Conservation (phyloP, 371 early-diverging fungal species). For the Circinella minor region DNA sequence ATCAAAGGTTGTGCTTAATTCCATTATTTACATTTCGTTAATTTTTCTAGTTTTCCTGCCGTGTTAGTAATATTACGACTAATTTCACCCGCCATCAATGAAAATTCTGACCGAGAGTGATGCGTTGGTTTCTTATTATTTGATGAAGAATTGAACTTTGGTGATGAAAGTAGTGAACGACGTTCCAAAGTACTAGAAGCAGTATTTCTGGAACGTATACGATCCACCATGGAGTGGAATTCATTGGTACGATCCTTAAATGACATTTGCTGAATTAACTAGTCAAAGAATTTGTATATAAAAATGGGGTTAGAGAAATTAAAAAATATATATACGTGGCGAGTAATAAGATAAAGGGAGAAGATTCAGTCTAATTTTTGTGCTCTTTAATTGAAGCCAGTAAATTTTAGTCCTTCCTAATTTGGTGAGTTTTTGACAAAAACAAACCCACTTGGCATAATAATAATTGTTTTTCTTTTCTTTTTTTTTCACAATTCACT, state of each 20-base stretch:
- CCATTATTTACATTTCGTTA: constrained; percentile 58
- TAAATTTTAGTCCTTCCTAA: too few species aligned
- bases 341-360: too few species aligned
- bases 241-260: constrained; percentile 60
- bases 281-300: too few species aligned
- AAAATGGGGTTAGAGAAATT: too few species aligned
- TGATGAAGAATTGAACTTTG: constrained; percentile 19
- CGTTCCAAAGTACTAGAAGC: constrained; percentile 36
- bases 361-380: too few species aligned
- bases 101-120: constrained; percentile 57
- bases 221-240: constrained; percentile 53
- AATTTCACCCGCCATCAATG: constrained; percentile 67
- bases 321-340: too few species aligned
- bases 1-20: too few species aligned
- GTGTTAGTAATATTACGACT: constrained; percentile 66
- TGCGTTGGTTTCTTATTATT: constrained; percentile 15
- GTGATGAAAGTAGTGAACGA: constrained; percentile 37
- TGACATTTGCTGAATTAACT: constrained; percentile 14
- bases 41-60: constrained; percentile 69
- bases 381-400: too few species aligned
- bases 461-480: too few species aligned
- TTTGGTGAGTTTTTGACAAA: too few species aligned
- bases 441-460: too few species aligned
- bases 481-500: too few species aligned
- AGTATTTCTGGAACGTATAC: constrained; percentile 45